Conservation (phyloP, 495 filamentous ascomycete species). For the Cercophora scortea region DNA sequence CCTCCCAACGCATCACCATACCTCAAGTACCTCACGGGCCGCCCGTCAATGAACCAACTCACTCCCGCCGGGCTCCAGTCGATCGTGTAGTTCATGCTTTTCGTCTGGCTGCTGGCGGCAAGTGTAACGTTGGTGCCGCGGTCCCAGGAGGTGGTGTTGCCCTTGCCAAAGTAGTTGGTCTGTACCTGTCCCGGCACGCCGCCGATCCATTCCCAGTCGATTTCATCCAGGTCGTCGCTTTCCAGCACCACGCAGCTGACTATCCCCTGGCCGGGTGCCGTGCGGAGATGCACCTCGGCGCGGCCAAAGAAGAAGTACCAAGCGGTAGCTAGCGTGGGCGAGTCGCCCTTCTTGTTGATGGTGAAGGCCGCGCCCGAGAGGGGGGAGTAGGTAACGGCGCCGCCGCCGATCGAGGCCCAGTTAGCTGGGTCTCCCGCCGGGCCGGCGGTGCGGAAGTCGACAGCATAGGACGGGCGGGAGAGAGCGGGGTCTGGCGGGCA, state of each 20-base stretch:
- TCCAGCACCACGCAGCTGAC: constrained; percentile 77
- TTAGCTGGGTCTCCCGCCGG: constrained; percentile 43
- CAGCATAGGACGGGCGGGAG: constrained; percentile 26
- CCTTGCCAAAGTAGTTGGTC: constrained; percentile 91
- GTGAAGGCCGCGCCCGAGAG: constrained; percentile 60
- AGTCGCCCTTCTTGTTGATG: constrained; percentile 62
- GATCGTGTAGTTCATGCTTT: constrained; percentile 73
- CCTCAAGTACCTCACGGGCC: constrained; percentile 55
- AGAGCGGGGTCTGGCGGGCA: constrained; percentile 11
- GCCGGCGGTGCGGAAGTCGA: constrained; percentile 54
- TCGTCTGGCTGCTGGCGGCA: constrained; percentile 49
- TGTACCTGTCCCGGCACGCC: constrained; percentile 56
- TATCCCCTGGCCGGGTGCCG: constrained; percentile 58
- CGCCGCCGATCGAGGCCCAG: constrained; percentile 49
- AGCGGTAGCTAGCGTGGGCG: constrained; percentile 59
- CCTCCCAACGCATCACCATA: constrained; percentile 51
- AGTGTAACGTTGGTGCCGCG: constrained; percentile 54
- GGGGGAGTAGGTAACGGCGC: constrained; percentile 47
- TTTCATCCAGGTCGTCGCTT: constrained; percentile 85
- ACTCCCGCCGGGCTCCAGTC: constrained; percentile 69
- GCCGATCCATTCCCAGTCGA: constrained; percentile 80
- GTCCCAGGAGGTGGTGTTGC: constrained; percentile 63
- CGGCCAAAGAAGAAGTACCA: constrained; percentile 77
- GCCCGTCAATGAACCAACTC: constrained; percentile 70
- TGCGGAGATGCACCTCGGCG: constrained; percentile 55